Percentiles rank a stretch among this genome's conserved stretches.
phyloP scores from a whole-genome alignment of 495 filamentous ascomycete genomes.

The Saxispiralis lemnorum region DNA sequence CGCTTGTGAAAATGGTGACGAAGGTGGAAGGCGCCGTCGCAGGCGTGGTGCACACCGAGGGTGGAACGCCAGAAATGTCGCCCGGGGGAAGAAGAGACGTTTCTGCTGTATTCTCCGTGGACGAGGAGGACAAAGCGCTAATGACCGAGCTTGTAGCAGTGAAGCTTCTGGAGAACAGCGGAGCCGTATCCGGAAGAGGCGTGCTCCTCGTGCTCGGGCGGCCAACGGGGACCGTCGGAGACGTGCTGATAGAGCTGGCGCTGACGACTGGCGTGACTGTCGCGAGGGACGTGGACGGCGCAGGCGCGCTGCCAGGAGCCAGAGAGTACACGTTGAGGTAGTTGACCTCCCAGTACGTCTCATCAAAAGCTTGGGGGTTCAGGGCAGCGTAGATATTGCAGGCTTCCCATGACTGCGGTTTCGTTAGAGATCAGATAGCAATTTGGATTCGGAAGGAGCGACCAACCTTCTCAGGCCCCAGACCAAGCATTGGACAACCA shows the following conservation, averaged over 20 bases:
- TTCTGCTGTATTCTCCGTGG: background rate
- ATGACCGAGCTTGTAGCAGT: background rate
- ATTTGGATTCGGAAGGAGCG: background rate
- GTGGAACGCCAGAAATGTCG: no score
- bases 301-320: background rate
- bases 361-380: conserved; percentile 20
- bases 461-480: background rate
- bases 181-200: background rate
- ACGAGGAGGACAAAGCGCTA: background rate
- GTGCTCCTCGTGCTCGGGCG: conserved; percentile 6
- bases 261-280: conserved; percentile 6
- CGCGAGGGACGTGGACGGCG: conserved; percentile 1
- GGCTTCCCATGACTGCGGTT: conserved; percentile 6
- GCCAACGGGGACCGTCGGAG: conserved; percentile 1
- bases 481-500: conserved; percentile 11
- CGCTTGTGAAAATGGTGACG: no score
- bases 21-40: no score
- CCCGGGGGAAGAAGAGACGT: no score
- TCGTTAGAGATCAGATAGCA: background rate
- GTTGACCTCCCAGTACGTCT: conserved; percentile 23
- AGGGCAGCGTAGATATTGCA: conserved; percentile 21
- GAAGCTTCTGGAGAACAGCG: background rate
- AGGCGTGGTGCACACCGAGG: no score
- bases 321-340: conserved; percentile 20
- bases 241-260: conserved; percentile 5